Conservation (phyloP, 306 rosid species). For the Betula pendula region DNA sequence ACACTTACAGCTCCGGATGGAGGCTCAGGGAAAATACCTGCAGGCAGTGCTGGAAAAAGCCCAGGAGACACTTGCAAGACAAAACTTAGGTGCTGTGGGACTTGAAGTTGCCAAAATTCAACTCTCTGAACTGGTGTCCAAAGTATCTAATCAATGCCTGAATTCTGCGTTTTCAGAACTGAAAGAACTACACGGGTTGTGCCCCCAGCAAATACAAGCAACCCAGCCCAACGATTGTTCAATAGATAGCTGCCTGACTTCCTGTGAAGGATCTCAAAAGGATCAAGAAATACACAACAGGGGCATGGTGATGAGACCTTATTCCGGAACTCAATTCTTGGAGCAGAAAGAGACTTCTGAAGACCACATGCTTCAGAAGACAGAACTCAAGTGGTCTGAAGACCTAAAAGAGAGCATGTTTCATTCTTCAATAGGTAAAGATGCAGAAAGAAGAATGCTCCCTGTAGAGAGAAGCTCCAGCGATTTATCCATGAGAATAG, state of each 20-base stretch:
- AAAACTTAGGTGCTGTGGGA: slow-evolving; percentile 55
- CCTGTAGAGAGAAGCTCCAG: slow-evolving; percentile 37
- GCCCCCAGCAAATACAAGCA: slow-evolving; percentile 43
- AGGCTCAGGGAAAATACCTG: slow-evolving; percentile 90
- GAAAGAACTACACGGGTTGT: slow-evolving; percentile 53
- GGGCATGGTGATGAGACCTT: slow-evolving; percentile 36
- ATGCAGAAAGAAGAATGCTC: slow-evolving; percentile 36
- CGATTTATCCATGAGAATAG: slow-evolving; percentile 59
- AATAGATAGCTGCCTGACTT: slow-evolving; percentile 75
- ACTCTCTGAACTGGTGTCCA: slow-evolving; percentile 81
- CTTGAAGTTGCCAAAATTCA: slow-evolving; percentile 84
- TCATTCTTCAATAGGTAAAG: slow-evolving; percentile 34
- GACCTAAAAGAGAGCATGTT: slow-evolving; percentile 39
- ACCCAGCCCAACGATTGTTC: slow-evolving; percentile 61
- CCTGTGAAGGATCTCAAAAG: slow-evolving; percentile 68
- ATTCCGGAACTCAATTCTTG: slow-evolving; percentile 35
- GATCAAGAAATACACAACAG: slow-evolving; percentile 50
- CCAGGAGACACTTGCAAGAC: slow-evolving; percentile 77
- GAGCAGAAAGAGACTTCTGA: slow-evolving; percentile 45
- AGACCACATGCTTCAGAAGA: slow-evolving; percentile 30
- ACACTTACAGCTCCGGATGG: slow-evolving; percentile 84
- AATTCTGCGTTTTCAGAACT: slow-evolving; percentile 67
- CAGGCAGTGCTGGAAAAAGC: slow-evolving; percentile 82
- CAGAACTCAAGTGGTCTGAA: slow-evolving; percentile 34
- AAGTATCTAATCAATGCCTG: slow-evolving; percentile 81